Percentiles rank a stretch among this genome's conserved stretches.
These are phyloP conservation scores for Selenicereus undatus DNA, from an alignment of 148 eudicot species.

Conservation along the genomic window DNA sequence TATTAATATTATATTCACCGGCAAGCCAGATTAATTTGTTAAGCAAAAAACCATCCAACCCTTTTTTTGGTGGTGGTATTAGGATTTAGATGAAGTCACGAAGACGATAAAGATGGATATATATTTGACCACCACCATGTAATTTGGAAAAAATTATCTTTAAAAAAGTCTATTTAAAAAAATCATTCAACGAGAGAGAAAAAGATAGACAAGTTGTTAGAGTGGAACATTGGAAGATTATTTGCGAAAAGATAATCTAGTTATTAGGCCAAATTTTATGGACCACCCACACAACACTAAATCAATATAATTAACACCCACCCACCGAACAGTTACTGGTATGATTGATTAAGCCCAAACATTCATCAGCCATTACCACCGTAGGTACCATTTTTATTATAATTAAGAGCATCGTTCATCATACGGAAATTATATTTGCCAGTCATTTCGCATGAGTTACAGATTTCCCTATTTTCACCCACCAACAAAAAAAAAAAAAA, in stretches of 20 bases:
- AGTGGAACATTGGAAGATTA: background rate
- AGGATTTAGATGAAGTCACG: too few species aligned
- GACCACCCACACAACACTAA: background rate
- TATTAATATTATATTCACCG: background rate
- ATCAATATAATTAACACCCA: slow-evolving; percentile 15
- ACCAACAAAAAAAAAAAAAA: background rate
- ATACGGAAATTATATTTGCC: background rate
- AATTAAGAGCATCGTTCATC: background rate
- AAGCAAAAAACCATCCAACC: background rate
- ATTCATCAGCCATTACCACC: slow-evolving; percentile 5
- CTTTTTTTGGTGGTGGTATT: too few species aligned
- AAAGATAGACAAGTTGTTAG: background rate
- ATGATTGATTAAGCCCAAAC: slow-evolving; percentile 21
- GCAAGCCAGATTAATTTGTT: background rate
- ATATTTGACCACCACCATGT: too few species aligned
- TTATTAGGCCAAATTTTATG: background rate
- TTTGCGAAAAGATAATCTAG: background rate
- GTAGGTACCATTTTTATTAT: too few species aligned
- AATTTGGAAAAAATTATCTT: too few species aligned
- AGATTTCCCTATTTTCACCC: background rate
- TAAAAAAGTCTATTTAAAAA: too few species aligned
- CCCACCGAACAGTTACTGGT: slow-evolving; percentile 1
- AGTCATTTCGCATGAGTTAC: background rate
- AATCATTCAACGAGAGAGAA: too few species aligned
- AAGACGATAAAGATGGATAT: too few species aligned